Conservation (phyloP, 148 eudicot genomes). For the Pouteria glomerata region DNA sequence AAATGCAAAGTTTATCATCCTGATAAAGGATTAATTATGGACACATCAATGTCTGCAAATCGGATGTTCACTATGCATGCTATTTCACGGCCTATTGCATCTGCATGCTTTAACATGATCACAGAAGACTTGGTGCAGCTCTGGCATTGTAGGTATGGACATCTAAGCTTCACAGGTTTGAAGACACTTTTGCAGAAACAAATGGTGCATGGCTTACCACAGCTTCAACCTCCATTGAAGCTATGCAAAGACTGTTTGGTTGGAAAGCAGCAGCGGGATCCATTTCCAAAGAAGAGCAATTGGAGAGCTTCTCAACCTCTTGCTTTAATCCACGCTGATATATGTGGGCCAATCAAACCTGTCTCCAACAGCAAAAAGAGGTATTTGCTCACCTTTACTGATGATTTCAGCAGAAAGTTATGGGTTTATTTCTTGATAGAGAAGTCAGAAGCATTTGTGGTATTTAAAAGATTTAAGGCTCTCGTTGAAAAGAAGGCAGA, state of each 20-base stretch:
- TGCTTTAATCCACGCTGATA: neutral
- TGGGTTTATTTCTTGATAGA: conserved; percentile 12
- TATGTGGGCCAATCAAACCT: neutral
- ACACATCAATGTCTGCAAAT: neutral
- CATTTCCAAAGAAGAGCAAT: neutral
- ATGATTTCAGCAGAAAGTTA: conserved; percentile 12
- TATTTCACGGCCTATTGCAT: neutral
- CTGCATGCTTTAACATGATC: too few relatives aligned
- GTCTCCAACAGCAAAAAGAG: neutral
- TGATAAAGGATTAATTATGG: neutral
- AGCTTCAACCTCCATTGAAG: neutral
- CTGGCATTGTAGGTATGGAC: neutral
- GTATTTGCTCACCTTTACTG: neutral
- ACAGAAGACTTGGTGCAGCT: neutral
- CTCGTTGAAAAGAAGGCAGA: conserved; percentile 3
- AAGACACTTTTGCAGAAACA: neutral
- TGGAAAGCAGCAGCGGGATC: neutral
- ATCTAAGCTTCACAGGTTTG: neutral
- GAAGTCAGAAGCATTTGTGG: conserved; percentile 2
- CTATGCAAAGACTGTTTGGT: neutral
- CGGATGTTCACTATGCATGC: neutral
- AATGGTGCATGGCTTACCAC: neutral
- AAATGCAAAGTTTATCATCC: neutral
- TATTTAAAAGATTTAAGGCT: conserved; percentile 1
- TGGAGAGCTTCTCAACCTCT: neutral